These are phyloP conservation scores for Crotalaria pallida DNA, from an alignment of 306 rosid genomes.

Conservation along the genomic window DNA sequence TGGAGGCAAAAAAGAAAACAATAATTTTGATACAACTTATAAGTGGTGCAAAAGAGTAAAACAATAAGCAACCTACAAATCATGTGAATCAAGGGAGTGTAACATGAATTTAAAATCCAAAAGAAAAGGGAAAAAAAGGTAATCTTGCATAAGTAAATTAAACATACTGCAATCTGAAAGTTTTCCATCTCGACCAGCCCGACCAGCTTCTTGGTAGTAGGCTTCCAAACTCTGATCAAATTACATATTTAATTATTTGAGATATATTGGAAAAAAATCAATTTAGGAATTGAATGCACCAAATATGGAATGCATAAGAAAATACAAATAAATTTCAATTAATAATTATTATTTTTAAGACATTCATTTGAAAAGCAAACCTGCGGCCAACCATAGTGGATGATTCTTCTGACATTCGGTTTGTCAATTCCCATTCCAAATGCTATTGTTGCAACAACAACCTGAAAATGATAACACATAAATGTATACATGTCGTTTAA, in stretches of 20 bases:
- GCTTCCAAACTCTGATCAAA: slow-evolving; percentile 85
- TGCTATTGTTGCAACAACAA: slow-evolving; percentile 93
- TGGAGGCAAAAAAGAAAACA: not conserved
- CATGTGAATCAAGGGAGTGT: slow-evolving; percentile 8
- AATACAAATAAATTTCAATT: slow-evolving; percentile 1
- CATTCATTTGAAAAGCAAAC: slow-evolving; percentile 30
- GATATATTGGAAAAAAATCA: not conserved
- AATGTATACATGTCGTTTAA: not conserved
- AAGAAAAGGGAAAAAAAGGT: not conserved
- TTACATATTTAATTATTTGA: slow-evolving; percentile 10
- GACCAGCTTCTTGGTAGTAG: slow-evolving; percentile 96
- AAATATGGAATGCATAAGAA: slow-evolving; percentile 13
- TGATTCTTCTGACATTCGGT: slow-evolving; percentile 78
- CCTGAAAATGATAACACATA: slow-evolving; percentile 41
- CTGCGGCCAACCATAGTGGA: slow-evolving; percentile 99
- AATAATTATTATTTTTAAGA: slow-evolving; percentile 4
- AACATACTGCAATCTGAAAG: slow-evolving; percentile 82
- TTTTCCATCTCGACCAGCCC: slow-evolving; percentile 96
- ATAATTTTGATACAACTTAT: not conserved
- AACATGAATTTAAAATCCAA: slow-evolving; percentile 4
- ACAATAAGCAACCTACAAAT: not conserved
- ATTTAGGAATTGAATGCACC: not conserved
- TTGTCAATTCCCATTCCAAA: slow-evolving; percentile 99
- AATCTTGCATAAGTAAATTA: not conserved
- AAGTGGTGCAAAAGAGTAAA: not conserved